Evolutionary conservation across 2,329 filamentous ascomycete genomes (phyloP), one percentile per base, ranked within the genome.

Genomic region (Colletotrichum lini): DNA sequence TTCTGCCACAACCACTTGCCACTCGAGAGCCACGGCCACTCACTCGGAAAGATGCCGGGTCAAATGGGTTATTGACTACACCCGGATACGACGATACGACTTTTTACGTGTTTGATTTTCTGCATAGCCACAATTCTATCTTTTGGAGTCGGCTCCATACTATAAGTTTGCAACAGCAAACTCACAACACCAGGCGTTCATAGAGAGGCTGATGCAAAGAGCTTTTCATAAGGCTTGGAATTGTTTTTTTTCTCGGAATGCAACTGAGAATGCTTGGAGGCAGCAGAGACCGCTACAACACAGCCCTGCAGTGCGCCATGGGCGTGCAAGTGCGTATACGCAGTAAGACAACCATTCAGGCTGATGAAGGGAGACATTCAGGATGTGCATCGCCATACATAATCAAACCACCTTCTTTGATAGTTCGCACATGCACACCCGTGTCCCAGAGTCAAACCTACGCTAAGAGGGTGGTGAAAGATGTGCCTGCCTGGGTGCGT

Each of bases 1-100:
- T 89, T 85, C 75, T 89, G 87, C 79, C 88, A 90, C 78, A 89
- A 85, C 78, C 88, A 90, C 74, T 79, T 90, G 23, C 88, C 88
- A 18, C 81, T 82, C 2, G 83, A 86, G 78, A 82, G 78, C 47
- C 81, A 82, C 26, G 82, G 82, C 52, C 85, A 88, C 68, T 84
- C 87, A 3, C 79, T 89, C 16, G 86, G 86, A 60, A 88, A 85
- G 77, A 87, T 89, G 87, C 87, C 87, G 4, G 87, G 87, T 15
- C 84, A 86, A 73, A 76, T 84, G n/a, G 87, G 87, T 47, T 89
- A 89, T 77, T 89, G 80, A 77, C 77, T 58, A 44, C 15, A 54
- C 49, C 30, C 58, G 15, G 60, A 38, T 38, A 72, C 35, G 65
- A 72, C 30, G 65, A 44, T 61, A 72, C 70, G 63, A 67, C 65